phyloP scores from a whole-genome alignment of 805 yeast species.

The Lipomyces spencermartinsiae region DNA sequence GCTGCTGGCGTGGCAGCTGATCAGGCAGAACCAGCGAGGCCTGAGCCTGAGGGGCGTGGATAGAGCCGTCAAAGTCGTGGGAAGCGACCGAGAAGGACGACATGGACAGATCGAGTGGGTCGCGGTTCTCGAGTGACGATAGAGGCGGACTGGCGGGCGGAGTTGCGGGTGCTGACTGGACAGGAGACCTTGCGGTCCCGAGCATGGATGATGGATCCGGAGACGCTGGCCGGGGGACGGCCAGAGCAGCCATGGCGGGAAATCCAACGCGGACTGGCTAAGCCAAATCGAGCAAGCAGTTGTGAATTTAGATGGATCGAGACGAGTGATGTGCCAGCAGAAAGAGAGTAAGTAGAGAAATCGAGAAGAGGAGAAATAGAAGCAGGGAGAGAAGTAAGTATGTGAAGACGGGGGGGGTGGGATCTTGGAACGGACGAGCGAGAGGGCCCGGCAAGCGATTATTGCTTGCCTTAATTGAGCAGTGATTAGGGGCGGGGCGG shows the following conservation, averaged over 20 bases:
- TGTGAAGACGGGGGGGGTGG: not conserved
- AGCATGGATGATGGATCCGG: slow-evolving; percentile 10
- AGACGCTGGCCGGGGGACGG: slow-evolving; percentile 15
- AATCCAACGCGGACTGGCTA: not conserved
- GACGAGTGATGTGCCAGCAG: not conserved
- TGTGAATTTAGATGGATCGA: not conserved
- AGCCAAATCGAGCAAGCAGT: not conserved
- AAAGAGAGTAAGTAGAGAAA: not conserved
- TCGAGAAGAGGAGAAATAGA: not conserved
- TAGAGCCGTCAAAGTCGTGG: slow-evolving; percentile 5
- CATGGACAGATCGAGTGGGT: slow-evolving; percentile 11
- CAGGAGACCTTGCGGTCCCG: slow-evolving; percentile 2
- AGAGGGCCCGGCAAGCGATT: too few relatives aligned
- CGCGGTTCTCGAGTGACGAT: slow-evolving; percentile 5
- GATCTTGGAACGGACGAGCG: not conserved
- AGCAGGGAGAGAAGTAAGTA: not conserved
- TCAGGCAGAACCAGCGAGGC: not conserved
- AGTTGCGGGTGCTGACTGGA: slow-evolving; percentile 1
- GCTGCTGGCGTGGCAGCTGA: slow-evolving; percentile 11
- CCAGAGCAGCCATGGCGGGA: slow-evolving; percentile 16
- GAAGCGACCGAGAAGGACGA: slow-evolving; percentile 15
- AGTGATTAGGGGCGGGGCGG: not conserved
- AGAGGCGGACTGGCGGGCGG: slow-evolving; percentile 11
- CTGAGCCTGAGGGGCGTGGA: not conserved
- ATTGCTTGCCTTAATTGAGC: too few relatives aligned